Evolutionary conservation across 768 basidiomycete genomes (phyloP).

Genomic region (Calvatia gigantea): DNA sequence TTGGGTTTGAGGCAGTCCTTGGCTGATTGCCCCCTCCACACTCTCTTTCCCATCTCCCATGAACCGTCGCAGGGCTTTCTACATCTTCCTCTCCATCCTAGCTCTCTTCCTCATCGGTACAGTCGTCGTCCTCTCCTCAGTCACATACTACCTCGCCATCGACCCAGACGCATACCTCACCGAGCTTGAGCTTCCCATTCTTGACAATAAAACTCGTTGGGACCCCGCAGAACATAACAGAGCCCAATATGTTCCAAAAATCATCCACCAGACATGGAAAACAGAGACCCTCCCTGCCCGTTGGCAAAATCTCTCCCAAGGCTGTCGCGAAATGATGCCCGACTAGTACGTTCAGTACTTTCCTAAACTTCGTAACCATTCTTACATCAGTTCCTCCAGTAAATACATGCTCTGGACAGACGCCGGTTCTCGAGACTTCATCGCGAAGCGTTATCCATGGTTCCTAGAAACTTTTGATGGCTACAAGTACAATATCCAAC

Average conservation of each 20-base stretch:
- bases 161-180: slow-evolving; percentile 74
- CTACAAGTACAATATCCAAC: slow-evolving; percentile 90
- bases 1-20: slow-evolving; percentile 3
- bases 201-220: slow-evolving; percentile 53
- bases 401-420: slow-evolving; percentile 99
- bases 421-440: slow-evolving; percentile 83
- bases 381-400: slow-evolving; percentile 38
- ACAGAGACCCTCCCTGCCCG: slow-evolving; percentile 75
- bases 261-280: slow-evolving; percentile 99
- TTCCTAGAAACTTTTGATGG: slow-evolving; percentile 92
- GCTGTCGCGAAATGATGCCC: slow-evolving; percentile 87
- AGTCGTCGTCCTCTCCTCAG: slow-evolving; percentile 85
- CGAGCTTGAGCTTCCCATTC: slow-evolving; percentile 67
- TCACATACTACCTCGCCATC: slow-evolving; percentile 88
- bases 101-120: slow-evolving; percentile 84
- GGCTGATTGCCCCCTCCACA: slow-evolving; percentile 4
- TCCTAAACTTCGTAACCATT: slow-evolving; percentile 10
- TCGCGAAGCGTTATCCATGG: slow-evolving; percentile 84
- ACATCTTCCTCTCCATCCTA: slow-evolving; percentile 46
- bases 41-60: slow-evolving; percentile 24
- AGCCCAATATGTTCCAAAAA: slow-evolving; percentile 80
- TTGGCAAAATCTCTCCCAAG: slow-evolving; percentile 80
- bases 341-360: slow-evolving; percentile 75
- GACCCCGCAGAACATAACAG: slow-evolving; percentile 59
- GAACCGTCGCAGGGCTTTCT: slow-evolving; percentile 43